Conservation (phyloP, 805 yeast genomes). For the Yarrowia alimentaria region DNA sequence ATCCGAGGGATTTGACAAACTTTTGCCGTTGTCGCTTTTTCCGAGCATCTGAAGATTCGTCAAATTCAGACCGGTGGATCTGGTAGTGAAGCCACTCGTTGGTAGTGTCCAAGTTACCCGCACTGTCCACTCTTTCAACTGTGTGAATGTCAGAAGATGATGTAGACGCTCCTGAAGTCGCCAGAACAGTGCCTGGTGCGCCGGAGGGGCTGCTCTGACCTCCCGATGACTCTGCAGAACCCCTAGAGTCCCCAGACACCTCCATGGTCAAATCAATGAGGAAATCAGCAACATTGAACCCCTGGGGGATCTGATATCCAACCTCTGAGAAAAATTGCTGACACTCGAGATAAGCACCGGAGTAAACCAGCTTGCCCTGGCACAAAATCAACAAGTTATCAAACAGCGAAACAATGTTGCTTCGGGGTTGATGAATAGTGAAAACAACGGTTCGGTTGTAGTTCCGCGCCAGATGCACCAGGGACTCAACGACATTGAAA, state of each 20-base stretch:
- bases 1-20: slow-evolving; percentile 14
- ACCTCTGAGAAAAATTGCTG: slow-evolving; percentile 68
- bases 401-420: slow-evolving; percentile 88
- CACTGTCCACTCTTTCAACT: slow-evolving; percentile 31
- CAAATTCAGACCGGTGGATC: slow-evolving; percentile 70
- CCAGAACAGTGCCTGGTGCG: too few species aligned
- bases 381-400: slow-evolving; percentile 79
- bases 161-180: too few species aligned
- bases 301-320: slow-evolving; percentile 82
- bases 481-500: slow-evolving; percentile 79
- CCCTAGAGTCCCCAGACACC: slow-evolving; percentile 34
- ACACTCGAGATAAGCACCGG: slow-evolving; percentile 78
- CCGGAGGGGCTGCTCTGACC: too few species aligned
- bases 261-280: slow-evolving; percentile 86
- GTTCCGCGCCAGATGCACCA: slow-evolving; percentile 74
- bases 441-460: slow-evolving; percentile 85
- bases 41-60: slow-evolving; percentile 29
- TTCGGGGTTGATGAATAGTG: slow-evolving; percentile 96
- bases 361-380: slow-evolving; percentile 80
- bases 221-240: too few species aligned
- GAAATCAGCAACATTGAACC: slow-evolving; percentile 92
- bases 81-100: slow-evolving; percentile 87
- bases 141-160: slow-evolving; percentile 31
- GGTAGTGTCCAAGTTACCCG: slow-evolving; percentile 52
- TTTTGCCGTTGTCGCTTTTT: slow-evolving; percentile 14